A percentile compares a stretch with the other conserved stretches of the same genome.
Evolutionary conservation across 2,329 filamentous ascomycete genomes (phyloP).

Genomic region (Colletotrichum nymphaeae): DNA sequence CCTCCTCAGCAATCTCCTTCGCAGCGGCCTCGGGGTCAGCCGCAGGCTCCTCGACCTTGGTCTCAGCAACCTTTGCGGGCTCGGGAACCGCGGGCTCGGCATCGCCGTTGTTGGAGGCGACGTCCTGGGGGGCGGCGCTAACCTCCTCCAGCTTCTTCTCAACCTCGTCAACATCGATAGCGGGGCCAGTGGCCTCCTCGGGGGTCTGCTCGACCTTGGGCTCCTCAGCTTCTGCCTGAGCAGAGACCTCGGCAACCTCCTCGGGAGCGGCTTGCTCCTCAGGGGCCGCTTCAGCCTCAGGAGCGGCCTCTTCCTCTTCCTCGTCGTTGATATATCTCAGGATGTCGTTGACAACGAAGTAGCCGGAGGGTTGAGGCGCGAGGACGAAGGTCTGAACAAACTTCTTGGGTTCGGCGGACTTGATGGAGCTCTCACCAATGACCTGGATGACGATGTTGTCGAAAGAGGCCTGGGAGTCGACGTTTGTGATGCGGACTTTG

Average conservation of each 20-base stretch:
- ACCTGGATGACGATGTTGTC: constrained; percentile 97
- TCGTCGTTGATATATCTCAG: constrained; percentile 93
- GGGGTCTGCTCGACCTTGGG: constrained; percentile 42
- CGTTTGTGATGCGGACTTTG: constrained; percentile 98
- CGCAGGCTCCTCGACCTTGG: constrained; percentile 42
- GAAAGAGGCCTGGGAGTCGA: constrained; percentile 93
- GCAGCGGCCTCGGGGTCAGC: constrained; percentile 62
- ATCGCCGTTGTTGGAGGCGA: constrained; percentile 47
- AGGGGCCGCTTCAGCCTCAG: constrained; percentile 46
- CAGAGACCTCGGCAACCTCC: constrained; percentile 54
- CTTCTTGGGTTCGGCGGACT: constrained; percentile 89
- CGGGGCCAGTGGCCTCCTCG: constrained; percentile 36
- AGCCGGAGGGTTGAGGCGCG: constrained; percentile 94
- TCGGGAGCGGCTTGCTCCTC: constrained; percentile 55
- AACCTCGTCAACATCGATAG: constrained; percentile 64
- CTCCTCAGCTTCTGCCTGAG: constrained; percentile 48
- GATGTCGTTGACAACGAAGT: constrained; percentile 98
- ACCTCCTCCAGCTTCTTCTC: constrained; percentile 83
- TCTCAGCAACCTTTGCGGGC: constrained; percentile 46
- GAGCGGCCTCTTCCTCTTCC: constrained; percentile 75
- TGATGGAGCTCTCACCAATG: constrained; percentile 98
- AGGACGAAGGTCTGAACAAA: constrained; percentile 99
- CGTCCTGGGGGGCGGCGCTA: constrained; percentile 49
- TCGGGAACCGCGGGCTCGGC: constrained; percentile 47
- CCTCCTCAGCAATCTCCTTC: constrained; percentile 66